Base-by-base conservation (phyloP, 495 filamentous ascomycete species). In the Pyronema omphalodes region DNA sequence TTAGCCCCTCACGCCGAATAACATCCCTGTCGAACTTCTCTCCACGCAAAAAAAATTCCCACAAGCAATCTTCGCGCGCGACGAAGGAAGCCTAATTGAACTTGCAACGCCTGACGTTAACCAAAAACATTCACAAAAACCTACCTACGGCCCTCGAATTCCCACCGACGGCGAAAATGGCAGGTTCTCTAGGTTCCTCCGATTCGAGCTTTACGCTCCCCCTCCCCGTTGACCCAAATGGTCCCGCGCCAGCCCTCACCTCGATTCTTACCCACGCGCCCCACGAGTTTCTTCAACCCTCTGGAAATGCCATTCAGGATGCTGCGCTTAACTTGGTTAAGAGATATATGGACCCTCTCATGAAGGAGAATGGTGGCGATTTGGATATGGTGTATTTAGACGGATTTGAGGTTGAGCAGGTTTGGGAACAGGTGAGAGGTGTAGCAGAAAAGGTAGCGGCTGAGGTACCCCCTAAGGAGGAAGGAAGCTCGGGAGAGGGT, bases 391-490 rank as follows among this genome's bases (percentile, higher is more conserved):
- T 98, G 17, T 81, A 96, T 66, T 71, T 84, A 33, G 81, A 94
- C 29, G 91, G 89, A 0, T 94, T 98, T 67, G 83, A 80, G 55
- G 78, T 83, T 18, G 78, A 79, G 44, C 91, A 96, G 69, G 79
- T 98, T 14, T 96, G 88, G 86, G 86, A 94, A 64, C 91, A 98
- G 68, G 86, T 86, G 5, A 80, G 75, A 58, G 78, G 83, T 64
- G 83, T 98, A 17, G 74, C 91, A 53, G 71, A 77, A 61, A 74
- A 14, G 35, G 9, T 41, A 11, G 11, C 12, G 55, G 48, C 44
- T 47, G 48, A 4, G 52, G 71, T 69, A 8, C 68, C 60, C 15
- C 60, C 58, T 33, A 62, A 67, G 44, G 61, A 55, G 29, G 54
- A 40, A 8, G 45, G 57, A 47, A 17, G 23, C 23, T 29, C 23